Conservation (phyloP, 257 asterid genomes). For the Echites panduratus region DNA sequence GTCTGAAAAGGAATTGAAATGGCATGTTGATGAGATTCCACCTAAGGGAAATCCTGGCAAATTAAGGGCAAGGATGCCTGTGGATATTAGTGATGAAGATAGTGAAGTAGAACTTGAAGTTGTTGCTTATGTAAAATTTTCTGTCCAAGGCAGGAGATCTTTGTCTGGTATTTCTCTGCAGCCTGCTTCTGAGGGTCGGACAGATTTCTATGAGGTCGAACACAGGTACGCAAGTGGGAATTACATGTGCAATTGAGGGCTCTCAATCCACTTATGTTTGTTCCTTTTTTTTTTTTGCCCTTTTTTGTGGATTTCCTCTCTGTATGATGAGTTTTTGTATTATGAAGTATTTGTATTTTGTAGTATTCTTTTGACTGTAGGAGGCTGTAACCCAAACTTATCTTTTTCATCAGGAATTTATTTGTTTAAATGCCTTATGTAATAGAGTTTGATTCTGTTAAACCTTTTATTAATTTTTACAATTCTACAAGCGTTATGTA, state of each 20-base stretch:
- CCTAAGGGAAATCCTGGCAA: slow-evolving; percentile 73
- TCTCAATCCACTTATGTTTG: not conserved
- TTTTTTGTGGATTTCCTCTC: not conserved
- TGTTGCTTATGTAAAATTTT: slow-evolving; percentile 62
- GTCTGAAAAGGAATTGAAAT: slow-evolving; percentile 77
- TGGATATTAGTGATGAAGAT: slow-evolving; percentile 72
- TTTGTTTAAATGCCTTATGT: slow-evolving; percentile 13
- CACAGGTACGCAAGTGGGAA: slow-evolving; percentile 80
- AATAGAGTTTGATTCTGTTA: not conserved
- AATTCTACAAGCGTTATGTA: not conserved
- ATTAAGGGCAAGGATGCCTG: slow-evolving; percentile 82
- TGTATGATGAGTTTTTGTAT: slow-evolving; percentile 15
- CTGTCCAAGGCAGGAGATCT: slow-evolving; percentile 55
- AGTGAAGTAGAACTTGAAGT: slow-evolving; percentile 73
- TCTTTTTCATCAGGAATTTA: not conserved
- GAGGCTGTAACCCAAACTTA: slow-evolving; percentile 3
- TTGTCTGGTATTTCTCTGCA: slow-evolving; percentile 78
- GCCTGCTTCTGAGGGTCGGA: slow-evolving; percentile 83
- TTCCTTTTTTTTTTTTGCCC: too few relatives aligned
- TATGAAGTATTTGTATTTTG: slow-evolving; percentile 3
- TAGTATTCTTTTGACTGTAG: slow-evolving; percentile 12
- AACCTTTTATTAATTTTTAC: not conserved
- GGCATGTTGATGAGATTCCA: slow-evolving; percentile 90
- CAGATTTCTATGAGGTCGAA: slow-evolving; percentile 74
- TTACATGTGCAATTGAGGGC: slow-evolving; percentile 59